Base-by-base conservation (phyloP, 2,329 filamentous ascomycete genomes). In the Tolypocladium endophyticum region DNA sequence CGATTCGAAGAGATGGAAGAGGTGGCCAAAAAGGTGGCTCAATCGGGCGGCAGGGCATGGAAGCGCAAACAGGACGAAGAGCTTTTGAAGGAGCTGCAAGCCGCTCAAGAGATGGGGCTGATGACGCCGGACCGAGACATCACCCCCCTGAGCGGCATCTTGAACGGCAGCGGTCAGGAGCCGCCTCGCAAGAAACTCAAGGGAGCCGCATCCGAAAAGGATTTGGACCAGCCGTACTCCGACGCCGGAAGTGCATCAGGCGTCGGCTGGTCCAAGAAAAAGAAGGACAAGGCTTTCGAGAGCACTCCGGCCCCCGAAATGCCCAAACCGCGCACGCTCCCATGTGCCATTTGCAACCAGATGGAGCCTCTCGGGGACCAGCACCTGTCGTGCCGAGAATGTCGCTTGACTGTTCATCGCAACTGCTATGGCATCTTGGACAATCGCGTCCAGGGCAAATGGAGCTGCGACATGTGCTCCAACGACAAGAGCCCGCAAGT, bases 1-100 rank as follows among this genome's bases (percentile, higher is more conserved):
- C 90, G 95, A 65, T 99, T 91, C 86, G 94, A 97, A 73, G 90
- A 96, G 65, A 83, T 92, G 18, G 94, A 97, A 50, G 93, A 97
- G 67, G 84, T 96, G 43, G 85, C 87, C 45, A 96, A 92, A 76
- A 96, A 96, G 76, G 86, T 95, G 50, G 84, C 87, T 1, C 85
- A 88, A 64, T 85, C 87, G 54, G 90, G 91, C 52, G 89, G 89
- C 54, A 87, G 90, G 66, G 88, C 89, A 5, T 92, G 87, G 85
- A 95, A 94, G 76, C 86, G 90, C 61, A 90, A 89, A 70, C 87
- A 96, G 60, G 94, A 99, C 64, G 93, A 97, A 71, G 94, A 97
- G 70, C 79, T 97, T 18, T 77, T 92, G 58, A 88, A 88, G 66
- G 90, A 93, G 72, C 76, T 90, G 14, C 75, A 82, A 36, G 79